Evolutionary conservation across 495 filamentous ascomycete genomes (phyloP).

Genomic region (Hyaloscypha bicolor): DNA sequence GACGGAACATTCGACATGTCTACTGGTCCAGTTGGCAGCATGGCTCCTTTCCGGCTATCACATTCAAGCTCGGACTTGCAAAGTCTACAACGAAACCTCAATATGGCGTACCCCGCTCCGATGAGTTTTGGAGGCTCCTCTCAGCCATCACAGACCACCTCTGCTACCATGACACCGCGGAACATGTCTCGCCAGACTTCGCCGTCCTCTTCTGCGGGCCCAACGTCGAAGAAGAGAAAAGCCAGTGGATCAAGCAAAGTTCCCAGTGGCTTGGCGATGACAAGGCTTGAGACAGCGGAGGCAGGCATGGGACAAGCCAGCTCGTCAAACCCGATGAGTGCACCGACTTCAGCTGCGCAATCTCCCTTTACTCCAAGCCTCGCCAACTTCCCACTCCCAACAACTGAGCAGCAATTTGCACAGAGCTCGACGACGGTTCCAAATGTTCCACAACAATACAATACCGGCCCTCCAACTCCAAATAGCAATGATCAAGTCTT

Average conservation of each 20-base stretch:
- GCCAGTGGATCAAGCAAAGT: conserved; percentile 66
- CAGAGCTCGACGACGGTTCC: conserved; percentile 15
- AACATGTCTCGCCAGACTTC: conserved; percentile 74
- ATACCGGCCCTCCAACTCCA: conserved; percentile 65
- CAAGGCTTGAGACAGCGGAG: conserved; percentile 63
- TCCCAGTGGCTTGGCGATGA: conserved; percentile 78
- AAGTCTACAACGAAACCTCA: conserved; percentile 52
- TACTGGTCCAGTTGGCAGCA: conserved; percentile 16
- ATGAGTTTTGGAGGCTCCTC: conserved; percentile 39
- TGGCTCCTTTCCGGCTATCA: conserved; percentile 37
- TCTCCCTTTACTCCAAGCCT: conserved; percentile 46
- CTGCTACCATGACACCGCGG: conserved; percentile 58
- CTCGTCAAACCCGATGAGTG: conserved; percentile 37
- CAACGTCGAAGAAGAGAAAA: conserved; percentile 73
- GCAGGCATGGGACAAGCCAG: conserved; percentile 27
- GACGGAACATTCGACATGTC: conserved; percentile 25
- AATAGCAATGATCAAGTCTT: conserved; percentile 53
- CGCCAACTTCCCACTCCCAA: conserved; percentile 38
- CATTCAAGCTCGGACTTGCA: conserved; percentile 53
- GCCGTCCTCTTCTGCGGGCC: conserved; percentile 59
- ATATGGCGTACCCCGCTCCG: conserved; percentile 35
- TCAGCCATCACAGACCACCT: conserved; percentile 40
- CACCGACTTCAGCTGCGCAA: conserved; percentile 41
- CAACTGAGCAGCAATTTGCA: conserved; percentile 26
- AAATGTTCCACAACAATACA: conserved; percentile 47